phyloP scores from a whole-genome alignment of 805 yeast genomes.

The Wickerhamiella hasegawae region DNA sequence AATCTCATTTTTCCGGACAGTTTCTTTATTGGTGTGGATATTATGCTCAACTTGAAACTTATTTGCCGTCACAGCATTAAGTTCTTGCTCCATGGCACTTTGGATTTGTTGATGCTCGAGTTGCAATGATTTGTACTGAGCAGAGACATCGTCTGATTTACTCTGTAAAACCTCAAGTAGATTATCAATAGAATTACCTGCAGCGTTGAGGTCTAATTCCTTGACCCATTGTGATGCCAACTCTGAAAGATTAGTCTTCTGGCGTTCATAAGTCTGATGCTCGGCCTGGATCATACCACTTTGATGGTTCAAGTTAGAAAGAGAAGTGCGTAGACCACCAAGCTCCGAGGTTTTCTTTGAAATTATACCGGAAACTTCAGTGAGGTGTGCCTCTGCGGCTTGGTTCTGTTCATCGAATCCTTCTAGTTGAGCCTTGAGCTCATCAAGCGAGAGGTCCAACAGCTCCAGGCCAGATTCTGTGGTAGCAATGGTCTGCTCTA shows the following conservation, averaged over 20 bases:
- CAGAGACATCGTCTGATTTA: background rate
- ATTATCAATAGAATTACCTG: background rate
- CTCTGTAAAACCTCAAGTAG: background rate
- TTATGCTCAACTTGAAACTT: slow-evolving; percentile 15
- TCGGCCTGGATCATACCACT: slow-evolving; percentile 29
- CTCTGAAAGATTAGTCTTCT: slow-evolving; percentile 7
- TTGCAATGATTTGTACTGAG: slow-evolving; percentile 7
- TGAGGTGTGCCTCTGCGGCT: too few relatives aligned
- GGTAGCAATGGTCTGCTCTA: slow-evolving; percentile 36
- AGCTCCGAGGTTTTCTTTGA: background rate
- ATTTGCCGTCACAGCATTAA: slow-evolving; percentile 16
- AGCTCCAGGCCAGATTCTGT: slow-evolving; percentile 31
- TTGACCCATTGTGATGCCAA: slow-evolving; percentile 5
- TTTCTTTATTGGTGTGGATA: slow-evolving; percentile 1
- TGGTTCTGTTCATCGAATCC: background rate
- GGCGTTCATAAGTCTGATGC: slow-evolving; percentile 13
- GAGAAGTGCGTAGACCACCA: background rate
- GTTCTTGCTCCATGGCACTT: slow-evolving; percentile 11
- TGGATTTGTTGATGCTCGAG: slow-evolving; percentile 19
- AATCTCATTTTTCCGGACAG: slow-evolving; percentile 5
- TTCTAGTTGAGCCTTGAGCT: slow-evolving; percentile 25
- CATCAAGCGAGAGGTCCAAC: slow-evolving; percentile 18
- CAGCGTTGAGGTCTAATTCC: slow-evolving; percentile 2
- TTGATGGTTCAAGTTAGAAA: background rate
- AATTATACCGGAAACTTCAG: too few relatives aligned